These are phyloP conservation scores for Ophiosphaerella korrae DNA, from an alignment of 2,329 filamentous ascomycete species.

Conservation along the genomic window DNA sequence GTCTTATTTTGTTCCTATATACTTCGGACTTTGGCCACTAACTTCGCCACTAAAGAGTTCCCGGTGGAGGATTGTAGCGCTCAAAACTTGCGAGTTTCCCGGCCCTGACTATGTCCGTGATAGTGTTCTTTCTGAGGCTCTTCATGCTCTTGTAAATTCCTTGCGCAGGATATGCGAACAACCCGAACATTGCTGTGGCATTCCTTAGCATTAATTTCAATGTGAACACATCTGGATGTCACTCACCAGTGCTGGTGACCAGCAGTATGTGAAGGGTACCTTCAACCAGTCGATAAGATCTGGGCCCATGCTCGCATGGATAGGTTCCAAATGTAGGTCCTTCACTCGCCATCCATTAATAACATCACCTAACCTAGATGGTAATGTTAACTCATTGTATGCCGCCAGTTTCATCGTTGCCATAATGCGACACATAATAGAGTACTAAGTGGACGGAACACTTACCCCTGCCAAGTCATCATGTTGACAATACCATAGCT, in stretches of 20 bases:
- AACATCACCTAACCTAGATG: slow-evolving; percentile 47
- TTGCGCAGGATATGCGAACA: slow-evolving; percentile 20
- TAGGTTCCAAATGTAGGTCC: slow-evolving; percentile 47
- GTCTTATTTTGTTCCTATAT: too few relatives aligned
- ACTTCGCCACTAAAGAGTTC: too few relatives aligned
- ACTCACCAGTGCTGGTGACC: slow-evolving; percentile 48
- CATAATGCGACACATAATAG: not conserved
- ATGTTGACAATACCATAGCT: slow-evolving; percentile 54
- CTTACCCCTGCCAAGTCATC: slow-evolving; percentile 55
- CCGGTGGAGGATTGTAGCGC: too few relatives aligned
- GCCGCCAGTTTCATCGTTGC: too few relatives aligned
- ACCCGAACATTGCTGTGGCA: slow-evolving; percentile 7
- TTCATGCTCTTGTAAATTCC: slow-evolving; percentile 20
- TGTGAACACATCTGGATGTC: not conserved
- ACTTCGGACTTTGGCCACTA: too few relatives aligned
- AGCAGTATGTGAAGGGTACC: slow-evolving; percentile 53
- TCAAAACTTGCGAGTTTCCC: too few relatives aligned
- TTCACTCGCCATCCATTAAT: slow-evolving; percentile 52
- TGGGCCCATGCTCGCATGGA: slow-evolving; percentile 47
- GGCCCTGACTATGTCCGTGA: too few relatives aligned
- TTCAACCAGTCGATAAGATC: slow-evolving; percentile 43
- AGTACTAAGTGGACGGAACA: not conserved
- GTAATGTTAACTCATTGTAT: not conserved
- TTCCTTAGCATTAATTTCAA: slow-evolving; percentile 1
- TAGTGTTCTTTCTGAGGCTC: not conserved